Base-by-base conservation (phyloP, 2,329 filamentous ascomycete species). In the Diaporthe nobilis region DNA sequence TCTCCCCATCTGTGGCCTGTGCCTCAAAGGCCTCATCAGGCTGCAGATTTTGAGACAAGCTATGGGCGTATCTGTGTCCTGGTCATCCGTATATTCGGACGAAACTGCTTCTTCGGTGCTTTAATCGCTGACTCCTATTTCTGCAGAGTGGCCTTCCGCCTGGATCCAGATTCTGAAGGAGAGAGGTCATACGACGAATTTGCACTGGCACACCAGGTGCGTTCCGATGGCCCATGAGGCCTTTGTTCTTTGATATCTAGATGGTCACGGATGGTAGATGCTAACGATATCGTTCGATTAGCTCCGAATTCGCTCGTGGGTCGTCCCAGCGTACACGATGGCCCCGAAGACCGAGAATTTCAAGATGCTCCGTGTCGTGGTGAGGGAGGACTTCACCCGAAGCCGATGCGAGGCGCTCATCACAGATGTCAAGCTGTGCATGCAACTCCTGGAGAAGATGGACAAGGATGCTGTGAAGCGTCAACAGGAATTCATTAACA, bases 261-360 rank as follows among this genome's bases (percentile, higher is more conserved):
- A 13, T 39, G 37, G 12, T 13, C 37, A 39, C 12, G 12, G 1
- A 39, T 39, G 37, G 37, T 1, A 39, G 37, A 39, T 39, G 10
- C 37, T 39, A 39, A 39, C 37, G 37, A 39, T 12, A 13, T 12
- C 37, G 10, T 34, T 34, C 9, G 10, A 10, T 13, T 13, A 39
- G 51, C 12, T 53, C 1, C 1, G 49, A 1, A 92, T 94, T 78
- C 91, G 95, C 47, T 94, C 95, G 58, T 98, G 96, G 96, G 94
- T 98, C 42, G 94, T 98, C 0, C 96, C 96, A 0, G 96, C 96
- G 0, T 98, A 98, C 86, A 98, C 96, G 53, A 98, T 98, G 96
- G 96, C 96, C 0, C 96, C 96, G 25, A 90, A 98, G 82, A 95
- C 94, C 25, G 88, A 94, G 74, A 88, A 92, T 78, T 89, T 98